Percentiles rank a stretch among this genome's conserved stretches.
Evolutionary conservation across 1,284 basidiomycete genomes (phyloP).

Genomic region (Austroboletus niveus): DNA sequence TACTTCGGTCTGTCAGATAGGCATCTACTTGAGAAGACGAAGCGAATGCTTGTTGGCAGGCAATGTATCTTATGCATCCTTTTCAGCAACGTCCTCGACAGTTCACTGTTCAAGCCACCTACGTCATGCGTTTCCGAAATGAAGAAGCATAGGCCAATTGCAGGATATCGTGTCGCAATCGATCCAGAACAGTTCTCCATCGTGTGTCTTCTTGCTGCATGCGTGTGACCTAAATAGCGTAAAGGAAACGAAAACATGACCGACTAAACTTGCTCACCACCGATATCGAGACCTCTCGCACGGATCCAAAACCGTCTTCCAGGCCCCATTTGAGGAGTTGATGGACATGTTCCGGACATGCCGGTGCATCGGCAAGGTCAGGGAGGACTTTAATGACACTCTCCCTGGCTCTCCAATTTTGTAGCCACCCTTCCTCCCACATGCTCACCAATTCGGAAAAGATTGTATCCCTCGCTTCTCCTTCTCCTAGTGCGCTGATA

Average conservation of each 20-base stretch:
- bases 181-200: slow-evolving; percentile 34
- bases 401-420: slow-evolving; percentile 86
- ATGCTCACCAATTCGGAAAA: slow-evolving; percentile 52
- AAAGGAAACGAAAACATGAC: slow-evolving; percentile 3
- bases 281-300: slow-evolving; percentile 75
- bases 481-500: slow-evolving; percentile 50
- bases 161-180: slow-evolving; percentile 50
- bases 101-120: slow-evolving; percentile 31
- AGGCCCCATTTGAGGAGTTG: slow-evolving; percentile 64
- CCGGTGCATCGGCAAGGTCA: slow-evolving; percentile 33
- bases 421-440: slow-evolving; percentile 64
- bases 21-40: slow-evolving; percentile 38
- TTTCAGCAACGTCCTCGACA: slow-evolving; percentile 7
- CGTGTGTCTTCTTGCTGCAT: slow-evolving; percentile 23
- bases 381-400: slow-evolving; percentile 59
- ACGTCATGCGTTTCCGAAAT: slow-evolving; percentile 77
- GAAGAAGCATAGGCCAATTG: slow-evolving; percentile 53
- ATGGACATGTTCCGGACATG: slow-evolving; percentile 34
- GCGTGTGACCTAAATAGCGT: slow-evolving; percentile 17
- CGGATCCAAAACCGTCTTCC: slow-evolving; percentile 79
- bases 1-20: slow-evolving; percentile 49
- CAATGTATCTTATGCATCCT: slow-evolving; percentile 51
- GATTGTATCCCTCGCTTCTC: slow-evolving; percentile 48
- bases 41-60: slow-evolving; percentile 67
- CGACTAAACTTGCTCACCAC: slow-evolving; percentile 20